These are phyloP conservation scores for Thozetella sp. DNA, from an alignment of 495 filamentous ascomycete genomes.

Conservation along the genomic window DNA sequence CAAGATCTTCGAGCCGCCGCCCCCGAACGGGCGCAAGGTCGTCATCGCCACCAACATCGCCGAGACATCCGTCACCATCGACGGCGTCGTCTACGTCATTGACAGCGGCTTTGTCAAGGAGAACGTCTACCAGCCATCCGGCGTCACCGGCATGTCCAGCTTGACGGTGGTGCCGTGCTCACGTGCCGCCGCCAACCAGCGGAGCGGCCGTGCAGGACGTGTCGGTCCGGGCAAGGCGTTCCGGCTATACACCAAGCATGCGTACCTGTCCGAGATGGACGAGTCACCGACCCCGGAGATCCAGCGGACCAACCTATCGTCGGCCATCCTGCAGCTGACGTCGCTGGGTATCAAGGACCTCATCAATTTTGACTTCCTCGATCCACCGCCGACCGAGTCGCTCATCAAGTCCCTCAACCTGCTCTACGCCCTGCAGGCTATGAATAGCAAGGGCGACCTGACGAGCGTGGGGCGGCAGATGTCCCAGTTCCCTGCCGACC, in stretches of 20 bases:
- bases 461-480: slow-evolving; percentile 94
- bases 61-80: slow-evolving; percentile 86
- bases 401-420: slow-evolving; percentile 90
- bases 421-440: slow-evolving; percentile 86
- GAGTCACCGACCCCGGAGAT: slow-evolving; percentile 95
- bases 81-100: slow-evolving; percentile 90
- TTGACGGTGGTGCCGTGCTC: slow-evolving; percentile 91
- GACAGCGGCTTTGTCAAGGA: slow-evolving; percentile 94
- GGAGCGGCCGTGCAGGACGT: slow-evolving; percentile 89
- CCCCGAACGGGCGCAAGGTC: slow-evolving; percentile 77
- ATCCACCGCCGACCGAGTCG: slow-evolving; percentile 87
- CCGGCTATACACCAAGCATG: slow-evolving; percentile 91
- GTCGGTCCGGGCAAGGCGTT: slow-evolving; percentile 95
- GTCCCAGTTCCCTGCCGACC: slow-evolving; percentile 95
- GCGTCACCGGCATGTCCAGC: slow-evolving; percentile 85
- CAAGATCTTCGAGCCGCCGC: slow-evolving; percentile 91
- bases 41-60: slow-evolving; percentile 91
- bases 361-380: slow-evolving; percentile 95
- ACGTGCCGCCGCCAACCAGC: slow-evolving; percentile 91
- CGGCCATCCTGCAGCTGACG: slow-evolving; percentile 84
- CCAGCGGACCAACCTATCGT: slow-evolving; percentile 84
- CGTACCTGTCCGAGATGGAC: slow-evolving; percentile 92
- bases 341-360: slow-evolving; percentile 93
- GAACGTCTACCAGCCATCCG: slow-evolving; percentile 83
- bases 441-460: slow-evolving; percentile 87